These are phyloP conservation scores for Globisporangium acanthophoron DNA, from an alignment of 352 stramenopile species.

Conservation along the genomic window DNA sequence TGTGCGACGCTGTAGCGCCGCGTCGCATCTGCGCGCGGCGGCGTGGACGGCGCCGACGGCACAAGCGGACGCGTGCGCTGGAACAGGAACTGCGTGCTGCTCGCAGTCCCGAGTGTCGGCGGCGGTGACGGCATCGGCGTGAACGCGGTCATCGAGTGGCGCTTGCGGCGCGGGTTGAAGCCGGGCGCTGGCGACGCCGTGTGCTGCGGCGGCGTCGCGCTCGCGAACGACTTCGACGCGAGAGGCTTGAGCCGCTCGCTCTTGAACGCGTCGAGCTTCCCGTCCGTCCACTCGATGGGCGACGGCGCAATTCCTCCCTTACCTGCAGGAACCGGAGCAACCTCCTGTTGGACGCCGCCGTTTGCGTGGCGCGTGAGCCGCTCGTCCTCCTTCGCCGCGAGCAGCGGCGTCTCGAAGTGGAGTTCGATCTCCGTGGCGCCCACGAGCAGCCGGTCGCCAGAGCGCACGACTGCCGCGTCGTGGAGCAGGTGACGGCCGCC, in stretches of 20 bases:
- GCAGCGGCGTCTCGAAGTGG: constrained; percentile 14
- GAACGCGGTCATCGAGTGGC: constrained; percentile 42
- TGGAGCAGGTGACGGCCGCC: constrained; percentile 26
- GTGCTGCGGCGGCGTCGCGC: constrained; percentile 38
- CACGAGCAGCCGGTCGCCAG: constrained; percentile 50
- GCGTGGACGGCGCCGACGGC: constrained; percentile 18
- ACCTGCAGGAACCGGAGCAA: not conserved
- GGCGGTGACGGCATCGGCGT: constrained; percentile 10
- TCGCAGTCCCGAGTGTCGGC: constrained; percentile 7
- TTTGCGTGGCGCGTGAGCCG: not conserved
- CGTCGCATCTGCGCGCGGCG: constrained; percentile 16
- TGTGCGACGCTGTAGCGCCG: constrained; percentile 10
- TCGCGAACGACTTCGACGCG: constrained; percentile 8
- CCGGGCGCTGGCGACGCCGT: constrained; percentile 47
- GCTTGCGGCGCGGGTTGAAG: constrained; percentile 36
- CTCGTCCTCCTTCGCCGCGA: not conserved
- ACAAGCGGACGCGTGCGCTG: constrained; percentile 20
- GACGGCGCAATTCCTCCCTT: constrained; percentile 2
- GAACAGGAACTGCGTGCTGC: constrained; percentile 11
- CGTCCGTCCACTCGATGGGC: constrained; percentile 6
- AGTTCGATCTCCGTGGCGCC: constrained; percentile 53
- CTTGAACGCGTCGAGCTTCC: not conserved
- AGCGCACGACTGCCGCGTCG: constrained; percentile 44
- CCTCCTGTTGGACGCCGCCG: not conserved
- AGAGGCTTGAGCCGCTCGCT: constrained; percentile 18